These are phyloP conservation scores for Quercus alba DNA, from an alignment of 306 rosid species.

Conservation along the genomic window DNA sequence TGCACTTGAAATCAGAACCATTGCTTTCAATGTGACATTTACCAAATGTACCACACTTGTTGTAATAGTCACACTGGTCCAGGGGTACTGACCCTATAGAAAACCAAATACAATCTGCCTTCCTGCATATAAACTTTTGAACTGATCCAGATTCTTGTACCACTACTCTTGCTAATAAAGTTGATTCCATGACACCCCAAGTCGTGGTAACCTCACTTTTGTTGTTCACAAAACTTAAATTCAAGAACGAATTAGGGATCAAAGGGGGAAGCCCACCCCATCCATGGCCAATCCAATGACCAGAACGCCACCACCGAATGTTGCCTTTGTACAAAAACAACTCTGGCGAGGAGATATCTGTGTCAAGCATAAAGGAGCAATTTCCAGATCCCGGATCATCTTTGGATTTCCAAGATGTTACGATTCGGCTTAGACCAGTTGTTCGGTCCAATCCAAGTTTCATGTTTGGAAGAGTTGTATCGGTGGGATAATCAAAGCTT, in stretches of 20 bases:
- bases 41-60: background rate
- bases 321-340: background rate
- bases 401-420: background rate
- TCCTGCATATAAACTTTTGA: background rate
- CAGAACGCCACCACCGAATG: slow-evolving; percentile 14
- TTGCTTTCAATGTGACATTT: background rate
- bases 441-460: background rate
- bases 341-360: background rate
- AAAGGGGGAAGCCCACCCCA: background rate
- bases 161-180: background rate
- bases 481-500: slow-evolving; percentile 30
- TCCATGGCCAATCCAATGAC: slow-evolving; percentile 37
- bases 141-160: background rate
- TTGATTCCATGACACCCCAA: background rate
- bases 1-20: background rate
- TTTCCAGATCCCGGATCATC: background rate
- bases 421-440: background rate
- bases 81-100: background rate
- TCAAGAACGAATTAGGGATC: background rate
- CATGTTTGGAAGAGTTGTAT: slow-evolving; percentile 11
- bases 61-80: background rate
- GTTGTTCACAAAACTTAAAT: background rate
- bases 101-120: background rate
- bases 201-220: background rate
- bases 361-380: background rate